A percentile compares a stretch with the other conserved stretches of the same genome.
These are phyloP conservation scores for Xylaria multiplex DNA, from an alignment of 2,329 filamentous ascomycete genomes.

Conservation along the genomic window DNA sequence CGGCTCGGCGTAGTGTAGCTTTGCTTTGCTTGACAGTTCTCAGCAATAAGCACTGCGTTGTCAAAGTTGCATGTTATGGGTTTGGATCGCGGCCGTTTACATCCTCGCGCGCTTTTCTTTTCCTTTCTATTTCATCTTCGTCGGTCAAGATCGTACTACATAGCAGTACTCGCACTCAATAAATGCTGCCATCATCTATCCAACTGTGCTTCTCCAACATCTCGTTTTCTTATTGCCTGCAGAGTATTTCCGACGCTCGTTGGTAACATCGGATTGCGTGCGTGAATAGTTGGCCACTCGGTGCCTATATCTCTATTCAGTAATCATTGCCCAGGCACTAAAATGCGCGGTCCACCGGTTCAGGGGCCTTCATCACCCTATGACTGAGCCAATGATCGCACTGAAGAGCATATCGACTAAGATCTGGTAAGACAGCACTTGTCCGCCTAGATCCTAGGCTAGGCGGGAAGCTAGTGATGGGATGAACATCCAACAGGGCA, in stretches of 20 bases:
- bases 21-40: not conserved
- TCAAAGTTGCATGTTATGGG: conserved; percentile 31
- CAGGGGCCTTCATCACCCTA: conserved; percentile 26
- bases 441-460: conserved; percentile 1
- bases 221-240: conserved; percentile 9
- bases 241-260: conserved; percentile 6
- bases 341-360: conserved; percentile 10
- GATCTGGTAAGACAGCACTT: conserved; percentile 23
- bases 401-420: conserved; percentile 19
- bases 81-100: conserved; percentile 20
- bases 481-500: conserved; percentile 24
- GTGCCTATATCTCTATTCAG: too few relatives aligned
- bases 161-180: not conserved
- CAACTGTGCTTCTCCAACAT: not conserved
- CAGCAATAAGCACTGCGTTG: conserved; percentile 31
- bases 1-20: not conserved
- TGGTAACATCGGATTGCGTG: conserved; percentile 21
- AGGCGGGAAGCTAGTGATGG: conserved; percentile 5
- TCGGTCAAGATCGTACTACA: not conserved
- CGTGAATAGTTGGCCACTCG: not conserved
- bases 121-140: not conserved
- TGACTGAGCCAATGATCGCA: conserved; percentile 29
- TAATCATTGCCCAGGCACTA: conserved; percentile 19
- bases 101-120: conserved; percentile 2
- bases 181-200: not conserved